Evolutionary conservation across 2,329 filamentous ascomycete genomes (phyloP), one percentile per base, ranked within the genome.

Genomic region (Diplodia sapinea): DNA sequence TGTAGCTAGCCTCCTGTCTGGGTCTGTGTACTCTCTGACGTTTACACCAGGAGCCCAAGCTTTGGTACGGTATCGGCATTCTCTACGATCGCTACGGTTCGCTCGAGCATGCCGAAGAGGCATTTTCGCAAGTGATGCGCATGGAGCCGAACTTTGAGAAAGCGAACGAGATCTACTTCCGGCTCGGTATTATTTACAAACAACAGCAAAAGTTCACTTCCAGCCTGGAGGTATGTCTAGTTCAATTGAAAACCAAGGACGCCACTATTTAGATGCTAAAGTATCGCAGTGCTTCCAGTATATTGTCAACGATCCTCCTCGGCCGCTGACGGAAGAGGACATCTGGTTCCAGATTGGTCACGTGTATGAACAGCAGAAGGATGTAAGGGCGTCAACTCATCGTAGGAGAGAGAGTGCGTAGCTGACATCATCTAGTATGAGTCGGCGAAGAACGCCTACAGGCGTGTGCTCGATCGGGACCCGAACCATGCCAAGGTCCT

Each of bases 331-430:
- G 0, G 94, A 98, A 78, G 94, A 98, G 79, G 95, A 99, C 74
- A 99, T 99, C 69, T 98, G 94, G 94, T 99, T 99, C 83, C 95
- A 99, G 80, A 98, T 99, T 76, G 95, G 95, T 31, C 95, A 99
- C 79, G 95, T 99, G 61, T 94, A 99, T 75, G 95, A 99, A 78
- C 95, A 98, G 76, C 94, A 98, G 80, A 98, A 98, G 85, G 95
- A 99, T 75, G 94, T 97, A 85, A 82, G 93, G 85, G 26, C 6
- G n/a, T 29, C 47, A 47, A n/a, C 9, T n/a, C 29, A 15, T 40
- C 11, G 26, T 26, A 26, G 26, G 51, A 4, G 33, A 1, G 17
- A 17, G 17, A 20, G 40, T 43, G 23, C 33, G 23, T 11, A 31
- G 23, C 75, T 81, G 64, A 82, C 70, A 72, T 50, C n/a, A 31